phyloP scores from a whole-genome alignment of 2,329 filamentous ascomycete genomes.

The Colletotrichum cordylinicola region DNA sequence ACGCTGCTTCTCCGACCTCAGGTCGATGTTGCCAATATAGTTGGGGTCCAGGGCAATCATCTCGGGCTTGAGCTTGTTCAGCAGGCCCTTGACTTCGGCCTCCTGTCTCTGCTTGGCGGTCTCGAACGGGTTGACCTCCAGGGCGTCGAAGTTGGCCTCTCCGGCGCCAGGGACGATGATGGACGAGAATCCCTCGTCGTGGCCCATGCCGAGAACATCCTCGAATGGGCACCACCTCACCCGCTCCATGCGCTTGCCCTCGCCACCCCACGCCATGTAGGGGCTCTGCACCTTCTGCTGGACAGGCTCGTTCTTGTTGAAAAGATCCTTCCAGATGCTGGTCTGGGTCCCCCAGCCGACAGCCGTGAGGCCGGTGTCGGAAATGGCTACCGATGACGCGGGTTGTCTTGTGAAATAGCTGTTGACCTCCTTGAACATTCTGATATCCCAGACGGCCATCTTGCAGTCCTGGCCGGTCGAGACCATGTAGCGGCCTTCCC shows the following conservation, averaged over 20 bases:
- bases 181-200: conserved; percentile 86
- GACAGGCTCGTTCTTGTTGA: conserved; percentile 73
- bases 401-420: conserved; percentile 86
- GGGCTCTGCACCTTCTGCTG: conserved; percentile 83
- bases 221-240: conserved; percentile 95
- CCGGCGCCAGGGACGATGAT: conserved; percentile 94
- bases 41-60: conserved; percentile 97
- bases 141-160: conserved; percentile 93
- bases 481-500: conserved; percentile 95
- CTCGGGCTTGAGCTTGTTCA: conserved; percentile 94
- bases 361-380: conserved; percentile 85
- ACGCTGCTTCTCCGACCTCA: conserved; percentile 78
- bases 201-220: conserved; percentile 86
- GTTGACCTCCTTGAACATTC: conserved; percentile 92
- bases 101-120: conserved; percentile 92
- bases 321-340: conserved; percentile 90
- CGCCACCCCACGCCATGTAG: conserved; percentile 92
- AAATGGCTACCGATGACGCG: conserved; percentile 84
- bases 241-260: conserved; percentile 80
- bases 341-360: conserved; percentile 91
- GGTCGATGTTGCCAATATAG: conserved; percentile 87
- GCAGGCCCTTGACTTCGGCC: conserved; percentile 83
- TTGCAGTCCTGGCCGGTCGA: conserved; percentile 87
- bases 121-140: conserved; percentile 96
- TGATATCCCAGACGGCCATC: conserved; percentile 96